These are phyloP conservation scores for Neurospora pannonica DNA, from an alignment of 495 filamentous ascomycete species.

Conservation along the genomic window DNA sequence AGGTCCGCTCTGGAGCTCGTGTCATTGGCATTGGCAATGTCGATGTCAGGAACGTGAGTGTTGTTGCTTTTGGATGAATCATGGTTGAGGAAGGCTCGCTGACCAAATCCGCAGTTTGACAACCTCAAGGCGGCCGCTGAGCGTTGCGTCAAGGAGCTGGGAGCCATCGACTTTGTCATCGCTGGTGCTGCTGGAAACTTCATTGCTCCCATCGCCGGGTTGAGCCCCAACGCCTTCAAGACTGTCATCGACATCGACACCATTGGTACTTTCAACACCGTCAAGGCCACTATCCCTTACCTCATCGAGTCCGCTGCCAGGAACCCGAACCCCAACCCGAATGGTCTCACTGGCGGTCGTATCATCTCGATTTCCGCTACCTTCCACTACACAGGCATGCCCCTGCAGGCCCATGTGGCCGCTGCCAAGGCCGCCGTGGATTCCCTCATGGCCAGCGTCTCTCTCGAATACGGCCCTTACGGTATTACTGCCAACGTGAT, in stretches of 20 bases:
- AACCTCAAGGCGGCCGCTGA: constrained; percentile 64
- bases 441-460: constrained; percentile 60
- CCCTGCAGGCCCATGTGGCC: constrained; percentile 76
- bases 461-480: constrained; percentile 78
- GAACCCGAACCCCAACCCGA: constrained; percentile 38
- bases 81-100: constrained; percentile 8
- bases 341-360: constrained; percentile 59
- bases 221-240: constrained; percentile 86
- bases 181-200: constrained; percentile 97
- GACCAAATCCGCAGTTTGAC: constrained; percentile 37
- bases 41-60: constrained; percentile 60
- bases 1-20: constrained; percentile 63
- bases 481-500: constrained; percentile 88
- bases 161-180: constrained; percentile 87
- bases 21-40: constrained; percentile 78
- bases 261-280: constrained; percentile 83
- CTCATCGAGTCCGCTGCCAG: constrained; percentile 62
- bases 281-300: constrained; percentile 81
- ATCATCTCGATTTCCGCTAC: constrained; percentile 85
- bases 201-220: constrained; percentile 72
- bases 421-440: constrained; percentile 91
- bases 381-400: constrained; percentile 76
- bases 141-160: constrained; percentile 69
- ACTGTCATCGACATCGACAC: constrained; percentile 95
- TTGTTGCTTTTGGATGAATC: not conserved